A percentile compares a stretch with the other conserved stretches of the same genome.
These are phyloP conservation scores for Hypomontagnella submonticulosa DNA, from an alignment of 495 filamentous ascomycete genomes.

Conservation along the genomic window DNA sequence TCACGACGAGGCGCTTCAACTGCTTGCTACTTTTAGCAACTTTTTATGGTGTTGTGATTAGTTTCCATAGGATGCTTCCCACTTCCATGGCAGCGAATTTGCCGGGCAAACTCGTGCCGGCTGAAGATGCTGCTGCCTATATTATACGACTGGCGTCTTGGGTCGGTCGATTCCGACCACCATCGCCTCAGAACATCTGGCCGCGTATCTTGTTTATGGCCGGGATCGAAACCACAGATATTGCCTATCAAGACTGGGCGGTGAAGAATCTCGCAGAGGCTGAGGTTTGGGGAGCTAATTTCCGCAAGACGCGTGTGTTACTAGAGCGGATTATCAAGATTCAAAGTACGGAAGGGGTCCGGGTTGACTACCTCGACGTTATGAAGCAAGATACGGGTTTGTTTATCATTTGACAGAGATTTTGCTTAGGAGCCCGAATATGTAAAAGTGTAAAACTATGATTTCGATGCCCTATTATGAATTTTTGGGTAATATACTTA, in stretches of 20 bases:
- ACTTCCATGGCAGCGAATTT: background rate
- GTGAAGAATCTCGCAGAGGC: slow-evolving; percentile 24
- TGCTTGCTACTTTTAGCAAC: slow-evolving; percentile 30
- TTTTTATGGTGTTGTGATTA: slow-evolving; percentile 32
- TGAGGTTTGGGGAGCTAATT: slow-evolving; percentile 32
- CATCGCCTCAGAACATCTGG: slow-evolving; percentile 35
- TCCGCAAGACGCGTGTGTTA: slow-evolving; percentile 27
- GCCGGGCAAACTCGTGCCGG: slow-evolving; percentile 9
- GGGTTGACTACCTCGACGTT: slow-evolving; percentile 31
- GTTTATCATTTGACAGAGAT: slow-evolving; percentile 25
- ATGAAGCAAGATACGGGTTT: slow-evolving; percentile 26
- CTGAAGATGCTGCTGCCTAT: slow-evolving; percentile 20
- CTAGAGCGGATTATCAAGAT: slow-evolving; percentile 30
- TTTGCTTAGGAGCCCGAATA: background rate
- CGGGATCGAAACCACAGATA: slow-evolving; percentile 32
- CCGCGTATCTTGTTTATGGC: slow-evolving; percentile 29
- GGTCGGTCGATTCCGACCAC: slow-evolving; percentile 20
- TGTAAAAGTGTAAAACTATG: background rate
- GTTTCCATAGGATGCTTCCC: slow-evolving; percentile 31
- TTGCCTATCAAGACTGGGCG: slow-evolving; percentile 26
- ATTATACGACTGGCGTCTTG: slow-evolving; percentile 32
- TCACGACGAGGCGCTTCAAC: slow-evolving; percentile 33
- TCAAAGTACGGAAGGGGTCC: slow-evolving; percentile 26
- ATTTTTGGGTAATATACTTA: no score
- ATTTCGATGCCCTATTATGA: no score